These are phyloP conservation scores for Rhizopus sp. DNA, from an alignment of 371 early-diverging fungal genomes.

Conservation along the genomic window DNA sequence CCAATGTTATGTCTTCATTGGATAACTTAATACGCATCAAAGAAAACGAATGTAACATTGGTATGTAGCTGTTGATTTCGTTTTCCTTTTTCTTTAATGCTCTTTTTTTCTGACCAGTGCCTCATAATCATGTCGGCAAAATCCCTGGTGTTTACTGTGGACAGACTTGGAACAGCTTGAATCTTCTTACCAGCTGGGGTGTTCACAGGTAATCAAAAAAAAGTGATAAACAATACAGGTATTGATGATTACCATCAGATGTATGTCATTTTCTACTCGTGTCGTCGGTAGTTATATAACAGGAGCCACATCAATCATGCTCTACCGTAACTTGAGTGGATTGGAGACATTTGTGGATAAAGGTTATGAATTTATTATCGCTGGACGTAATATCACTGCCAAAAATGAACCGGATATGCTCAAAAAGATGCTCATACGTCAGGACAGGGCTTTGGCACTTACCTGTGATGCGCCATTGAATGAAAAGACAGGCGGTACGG, in stretches of 20 bases:
- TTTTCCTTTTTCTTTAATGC: background rate
- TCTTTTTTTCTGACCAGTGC: slow-evolving; percentile 15
- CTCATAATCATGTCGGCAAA: slow-evolving; percentile 45
- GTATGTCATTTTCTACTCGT: slow-evolving; percentile 47
- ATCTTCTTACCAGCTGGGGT: slow-evolving; percentile 50
- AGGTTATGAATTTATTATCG: slow-evolving; percentile 59
- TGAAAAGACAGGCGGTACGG: slow-evolving; percentile 39
- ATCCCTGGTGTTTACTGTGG: slow-evolving; percentile 69
- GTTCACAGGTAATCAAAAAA: slow-evolving; percentile 48
- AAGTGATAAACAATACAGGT: background rate
- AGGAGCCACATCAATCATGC: slow-evolving; percentile 56
- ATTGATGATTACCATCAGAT: slow-evolving; percentile 18
- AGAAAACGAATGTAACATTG: slow-evolving; percentile 49
- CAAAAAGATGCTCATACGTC: slow-evolving; percentile 39
- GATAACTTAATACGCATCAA: slow-evolving; percentile 2
- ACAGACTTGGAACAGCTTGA: slow-evolving; percentile 48
- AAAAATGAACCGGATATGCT: slow-evolving; percentile 8
- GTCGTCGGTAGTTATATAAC: slow-evolving; percentile 45
- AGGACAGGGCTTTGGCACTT: slow-evolving; percentile 56
- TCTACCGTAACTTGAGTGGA: slow-evolving; percentile 48
- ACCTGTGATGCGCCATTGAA: slow-evolving; percentile 57
- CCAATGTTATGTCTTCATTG: background rate
- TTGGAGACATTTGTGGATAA: slow-evolving; percentile 55
- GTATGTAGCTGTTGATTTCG: slow-evolving; percentile 10
- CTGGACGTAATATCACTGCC: slow-evolving; percentile 59